Conservation (phyloP, 441 rosid species). For the Pelargonium citronellum region DNA sequence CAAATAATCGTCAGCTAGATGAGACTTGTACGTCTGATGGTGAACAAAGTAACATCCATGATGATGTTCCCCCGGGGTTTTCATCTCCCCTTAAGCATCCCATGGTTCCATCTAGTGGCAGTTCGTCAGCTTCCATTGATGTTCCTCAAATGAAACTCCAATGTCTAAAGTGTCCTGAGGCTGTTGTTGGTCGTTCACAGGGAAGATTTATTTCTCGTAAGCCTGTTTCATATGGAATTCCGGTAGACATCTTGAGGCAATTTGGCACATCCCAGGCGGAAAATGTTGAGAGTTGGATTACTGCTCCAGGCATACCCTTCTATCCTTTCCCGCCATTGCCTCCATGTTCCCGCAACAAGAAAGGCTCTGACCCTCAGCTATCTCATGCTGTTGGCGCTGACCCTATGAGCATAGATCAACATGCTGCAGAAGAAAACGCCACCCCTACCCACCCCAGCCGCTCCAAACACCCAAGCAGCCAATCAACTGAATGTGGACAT, state of each 20-base stretch:
- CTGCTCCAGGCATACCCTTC: constrained; percentile 56
- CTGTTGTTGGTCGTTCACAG: constrained; percentile 45
- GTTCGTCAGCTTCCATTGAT: constrained; percentile 28
- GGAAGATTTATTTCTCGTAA: constrained; percentile 54
- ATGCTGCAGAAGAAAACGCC: constrained; percentile 11
- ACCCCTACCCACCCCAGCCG: not conserved
- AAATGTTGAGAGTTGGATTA: constrained; percentile 44
- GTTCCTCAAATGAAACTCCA: constrained; percentile 23
- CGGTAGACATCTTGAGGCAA: constrained; percentile 53
- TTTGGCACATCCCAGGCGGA: constrained; percentile 50
- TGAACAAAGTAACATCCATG: constrained; percentile 37
- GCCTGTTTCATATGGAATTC: constrained; percentile 84
- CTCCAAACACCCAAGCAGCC: constrained; percentile 24
- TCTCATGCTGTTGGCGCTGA: constrained; percentile 19
- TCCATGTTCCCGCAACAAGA: constrained; percentile 40
- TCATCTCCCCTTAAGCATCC: constrained; percentile 38
- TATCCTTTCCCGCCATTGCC: constrained; percentile 57
- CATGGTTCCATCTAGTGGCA: constrained; percentile 25
- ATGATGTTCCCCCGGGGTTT: constrained; percentile 81
- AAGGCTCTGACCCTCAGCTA: constrained; percentile 21
- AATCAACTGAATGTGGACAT: constrained; percentile 28
- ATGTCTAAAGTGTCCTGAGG: constrained; percentile 26
- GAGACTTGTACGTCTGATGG: constrained; percentile 24
- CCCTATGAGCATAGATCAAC: constrained; percentile 13
- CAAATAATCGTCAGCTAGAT: constrained; percentile 21